Conservation (phyloP, 257 asterid species). For the Solanum pimpinellifolium region DNA sequence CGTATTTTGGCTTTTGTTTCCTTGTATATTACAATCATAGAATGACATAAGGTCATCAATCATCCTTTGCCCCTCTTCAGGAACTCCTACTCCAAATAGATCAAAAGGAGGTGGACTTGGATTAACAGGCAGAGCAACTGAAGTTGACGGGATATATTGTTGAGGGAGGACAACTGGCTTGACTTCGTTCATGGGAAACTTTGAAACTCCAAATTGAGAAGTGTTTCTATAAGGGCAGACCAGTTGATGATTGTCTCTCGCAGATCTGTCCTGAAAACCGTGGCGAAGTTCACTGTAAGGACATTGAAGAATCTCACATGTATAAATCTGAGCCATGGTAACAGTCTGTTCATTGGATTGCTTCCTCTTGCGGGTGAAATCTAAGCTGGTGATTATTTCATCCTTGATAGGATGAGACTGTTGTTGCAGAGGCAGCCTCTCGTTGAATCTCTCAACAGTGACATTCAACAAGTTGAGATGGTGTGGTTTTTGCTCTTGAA, state of each 20-base stretch:
- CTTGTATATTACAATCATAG: constrained; percentile 41
- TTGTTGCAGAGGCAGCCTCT: constrained; percentile 23
- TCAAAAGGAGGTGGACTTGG: constrained; percentile 22
- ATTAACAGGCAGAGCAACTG: constrained; percentile 10
- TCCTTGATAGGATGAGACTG: constrained; percentile 29
- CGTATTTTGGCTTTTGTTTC: constrained; percentile 16
- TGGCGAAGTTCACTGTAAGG: constrained; percentile 45
- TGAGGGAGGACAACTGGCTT: constrained; percentile 39
- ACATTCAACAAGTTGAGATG: constrained; percentile 26
- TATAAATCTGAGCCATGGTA: constrained; percentile 42
- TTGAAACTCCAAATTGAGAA: constrained; percentile 26
- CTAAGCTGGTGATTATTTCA: constrained; percentile 29
- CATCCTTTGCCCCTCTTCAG: constrained; percentile 69
- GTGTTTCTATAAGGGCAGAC: constrained; percentile 40
- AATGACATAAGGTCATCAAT: constrained; percentile 57
- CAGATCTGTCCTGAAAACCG: constrained; percentile 45
- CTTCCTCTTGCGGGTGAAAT: constrained; percentile 56
- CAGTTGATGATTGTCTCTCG: constrained; percentile 61
- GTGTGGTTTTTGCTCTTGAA: constrained; percentile 62
- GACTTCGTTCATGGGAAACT: constrained; percentile 24
- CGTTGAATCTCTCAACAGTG: constrained; percentile 24
- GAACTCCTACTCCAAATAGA: constrained; percentile 46
- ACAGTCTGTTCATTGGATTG: constrained; percentile 22
- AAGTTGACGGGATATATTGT: constrained; percentile 28
- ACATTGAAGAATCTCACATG: constrained; percentile 60